These are phyloP conservation scores for Trichoderma semiorbis DNA, from an alignment of 2,329 filamentous ascomycete genomes.

Conservation along the genomic window DNA sequence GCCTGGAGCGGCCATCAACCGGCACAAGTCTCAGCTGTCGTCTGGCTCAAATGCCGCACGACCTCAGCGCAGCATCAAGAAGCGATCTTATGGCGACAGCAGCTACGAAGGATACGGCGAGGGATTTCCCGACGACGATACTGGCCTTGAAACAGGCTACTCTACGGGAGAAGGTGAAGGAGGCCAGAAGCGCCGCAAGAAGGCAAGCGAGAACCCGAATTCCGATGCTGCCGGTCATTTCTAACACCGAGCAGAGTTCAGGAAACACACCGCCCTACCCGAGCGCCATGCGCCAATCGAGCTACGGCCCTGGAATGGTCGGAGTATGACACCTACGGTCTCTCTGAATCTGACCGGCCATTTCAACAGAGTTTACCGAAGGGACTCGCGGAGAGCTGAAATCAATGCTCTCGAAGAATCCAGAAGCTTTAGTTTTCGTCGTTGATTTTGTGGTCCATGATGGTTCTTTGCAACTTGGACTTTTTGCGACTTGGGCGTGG, in stretches of 20 bases:
- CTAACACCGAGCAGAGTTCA: constrained; percentile 42
- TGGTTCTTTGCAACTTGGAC: constrained; percentile 16
- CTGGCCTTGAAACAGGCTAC: constrained; percentile 55
- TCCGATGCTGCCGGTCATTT: constrained; percentile 14
- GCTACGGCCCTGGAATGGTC: constrained; percentile 57
- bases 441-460: constrained; percentile 18
- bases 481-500: constrained; percentile 14
- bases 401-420: neutral
- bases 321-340: constrained; percentile 42
- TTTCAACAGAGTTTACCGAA: neutral
- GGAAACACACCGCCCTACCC: constrained; percentile 43
- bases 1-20: constrained; percentile 28
- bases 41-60: constrained; percentile 48
- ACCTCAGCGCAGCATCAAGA: constrained; percentile 65
- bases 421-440: neutral
- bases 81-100: constrained; percentile 71
- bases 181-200: constrained; percentile 62
- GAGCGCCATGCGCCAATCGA: constrained; percentile 46
- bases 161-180: constrained; percentile 71
- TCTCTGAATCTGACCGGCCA: neutral
- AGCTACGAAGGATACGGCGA: constrained; percentile 74
- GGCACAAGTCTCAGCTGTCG: constrained; percentile 39
- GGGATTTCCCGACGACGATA: constrained; percentile 66
- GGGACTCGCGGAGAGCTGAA: neutral
- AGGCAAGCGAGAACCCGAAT: constrained; percentile 42